These are phyloP conservation scores for Plasmopara viticola DNA, from an alignment of 352 stramenopile genomes.

Conservation along the genomic window DNA sequence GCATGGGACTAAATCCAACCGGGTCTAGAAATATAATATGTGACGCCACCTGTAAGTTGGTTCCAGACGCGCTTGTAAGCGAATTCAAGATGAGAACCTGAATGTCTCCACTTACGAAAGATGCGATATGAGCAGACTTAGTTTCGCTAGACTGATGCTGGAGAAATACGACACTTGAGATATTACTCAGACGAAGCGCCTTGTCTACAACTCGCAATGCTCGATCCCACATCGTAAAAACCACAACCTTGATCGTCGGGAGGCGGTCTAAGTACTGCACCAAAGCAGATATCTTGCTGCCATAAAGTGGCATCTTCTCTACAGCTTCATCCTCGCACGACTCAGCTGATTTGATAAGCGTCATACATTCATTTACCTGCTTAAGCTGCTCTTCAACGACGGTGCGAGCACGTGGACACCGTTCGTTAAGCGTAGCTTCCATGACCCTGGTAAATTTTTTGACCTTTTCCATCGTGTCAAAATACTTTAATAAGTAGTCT, in stretches of 20 bases:
- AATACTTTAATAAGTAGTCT: constrained; percentile 63
- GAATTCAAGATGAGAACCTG: constrained; percentile 75
- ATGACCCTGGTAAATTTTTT: constrained; percentile 44
- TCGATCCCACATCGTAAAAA: constrained; percentile 82
- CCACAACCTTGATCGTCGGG: constrained; percentile 55
- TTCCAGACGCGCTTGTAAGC: constrained; percentile 74
- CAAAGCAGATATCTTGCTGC: constrained; percentile 68
- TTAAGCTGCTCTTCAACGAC: constrained; percentile 47
- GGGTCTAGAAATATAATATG: constrained; percentile 81
- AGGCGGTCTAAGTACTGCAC: constrained; percentile 57
- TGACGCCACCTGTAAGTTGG: constrained; percentile 80
- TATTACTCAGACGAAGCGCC: constrained; percentile 44
- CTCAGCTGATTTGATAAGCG: constrained; percentile 24
- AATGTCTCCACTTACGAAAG: constrained; percentile 56
- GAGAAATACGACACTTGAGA: constrained; percentile 67
- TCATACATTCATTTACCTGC: constrained; percentile 45
- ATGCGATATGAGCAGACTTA: constrained; percentile 63
- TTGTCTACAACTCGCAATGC: constrained; percentile 56
- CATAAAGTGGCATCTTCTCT: constrained; percentile 36
- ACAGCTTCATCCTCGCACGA: constrained; percentile 17
- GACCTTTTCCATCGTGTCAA: constrained; percentile 29
- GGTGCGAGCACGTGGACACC: constrained; percentile 37
- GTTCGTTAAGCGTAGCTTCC: constrained; percentile 53
- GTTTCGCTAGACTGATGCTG: constrained; percentile 70
- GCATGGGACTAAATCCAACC: constrained; percentile 55